These are phyloP conservation scores for Xylaria sp. DNA, from an alignment of 2,329 filamentous ascomycete species.

Conservation along the genomic window DNA sequence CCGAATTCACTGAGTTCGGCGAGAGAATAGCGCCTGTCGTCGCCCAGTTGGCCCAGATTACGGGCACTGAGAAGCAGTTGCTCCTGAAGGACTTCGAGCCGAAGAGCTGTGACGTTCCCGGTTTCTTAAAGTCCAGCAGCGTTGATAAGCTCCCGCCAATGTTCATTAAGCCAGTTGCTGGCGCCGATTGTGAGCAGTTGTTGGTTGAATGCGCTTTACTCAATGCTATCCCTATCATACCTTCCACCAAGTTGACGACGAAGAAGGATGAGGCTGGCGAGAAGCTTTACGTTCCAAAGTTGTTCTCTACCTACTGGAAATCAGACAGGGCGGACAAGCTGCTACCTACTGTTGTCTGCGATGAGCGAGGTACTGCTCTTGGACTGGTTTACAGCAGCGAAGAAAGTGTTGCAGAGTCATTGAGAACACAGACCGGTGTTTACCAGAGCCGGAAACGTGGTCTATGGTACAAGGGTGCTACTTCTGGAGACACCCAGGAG, in stretches of 20 bases:
- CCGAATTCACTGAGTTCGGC: conserved; percentile 50
- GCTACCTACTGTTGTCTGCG: conserved; percentile 83
- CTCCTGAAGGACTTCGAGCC: conserved; percentile 50
- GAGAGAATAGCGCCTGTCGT: conserved; percentile 51
- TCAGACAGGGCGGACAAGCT: conserved; percentile 80
- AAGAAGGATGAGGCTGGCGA: conserved; percentile 53
- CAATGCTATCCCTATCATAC: conserved; percentile 66
- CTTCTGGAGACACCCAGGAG: conserved; percentile 89
- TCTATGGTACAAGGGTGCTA: conserved; percentile 93
- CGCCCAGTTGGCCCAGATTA: conserved; percentile 40
- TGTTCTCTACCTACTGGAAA: conserved; percentile 70
- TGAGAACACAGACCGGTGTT: conserved; percentile 73
- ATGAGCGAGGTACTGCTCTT: conserved; percentile 77
- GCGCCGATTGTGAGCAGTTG: conserved; percentile 42
- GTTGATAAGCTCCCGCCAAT: conserved; percentile 42
- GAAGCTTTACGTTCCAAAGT: conserved; percentile 59
- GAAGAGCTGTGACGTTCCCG: conserved; percentile 35
- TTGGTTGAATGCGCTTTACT: conserved; percentile 45
- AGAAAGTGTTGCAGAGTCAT: conserved; percentile 80
- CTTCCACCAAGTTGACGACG: conserved; percentile 64
- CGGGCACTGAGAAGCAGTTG: conserved; percentile 46
- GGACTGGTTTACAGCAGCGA: conserved; percentile 92
- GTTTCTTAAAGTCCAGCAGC: conserved; percentile 43
- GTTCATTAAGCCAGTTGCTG: conserved; percentile 48
- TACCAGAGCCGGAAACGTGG: conserved; percentile 96